A percentile compares a stretch with the other conserved stretches of the same genome.
phyloP scores from a whole-genome alignment of 495 filamentous ascomycete genomes.

The Acidiella bohemica region DNA sequence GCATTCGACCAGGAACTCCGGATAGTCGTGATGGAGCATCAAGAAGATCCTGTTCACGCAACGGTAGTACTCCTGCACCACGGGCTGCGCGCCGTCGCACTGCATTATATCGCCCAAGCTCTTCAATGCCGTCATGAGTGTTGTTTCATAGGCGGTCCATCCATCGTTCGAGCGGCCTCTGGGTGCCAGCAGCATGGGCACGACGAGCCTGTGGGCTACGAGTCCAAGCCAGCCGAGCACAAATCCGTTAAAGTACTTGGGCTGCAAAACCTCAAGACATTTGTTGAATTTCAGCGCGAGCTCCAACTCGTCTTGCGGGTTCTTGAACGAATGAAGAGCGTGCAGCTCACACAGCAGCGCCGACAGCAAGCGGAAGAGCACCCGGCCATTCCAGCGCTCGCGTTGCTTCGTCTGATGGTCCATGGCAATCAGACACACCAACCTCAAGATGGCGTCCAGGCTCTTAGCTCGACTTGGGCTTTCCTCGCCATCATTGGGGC shows the following conservation, averaged over 20 bases:
- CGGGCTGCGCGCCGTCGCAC: constrained; percentile 45
- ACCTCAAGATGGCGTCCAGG: constrained; percentile 58
- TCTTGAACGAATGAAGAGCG: not conserved
- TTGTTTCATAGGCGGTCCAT: constrained; percentile 60
- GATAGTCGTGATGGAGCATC: constrained; percentile 84
- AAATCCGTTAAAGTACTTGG: constrained; percentile 65
- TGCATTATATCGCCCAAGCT: constrained; percentile 66
- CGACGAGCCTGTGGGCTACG: constrained; percentile 71
- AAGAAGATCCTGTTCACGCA: constrained; percentile 69
- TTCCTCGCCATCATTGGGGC: constrained; percentile 40
- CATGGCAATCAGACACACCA: constrained; percentile 69
- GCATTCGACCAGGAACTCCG: constrained; percentile 80
- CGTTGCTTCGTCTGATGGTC: constrained; percentile 70
- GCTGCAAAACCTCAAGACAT: constrained; percentile 62
- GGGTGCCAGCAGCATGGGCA: constrained; percentile 64
- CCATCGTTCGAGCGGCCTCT: constrained; percentile 44
- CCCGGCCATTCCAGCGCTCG: constrained; percentile 71
- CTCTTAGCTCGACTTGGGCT: constrained; percentile 48
- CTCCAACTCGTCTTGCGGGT: constrained; percentile 6
- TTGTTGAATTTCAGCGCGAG: constrained; percentile 43
- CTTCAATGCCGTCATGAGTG: constrained; percentile 59
- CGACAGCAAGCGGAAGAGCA: constrained; percentile 86
- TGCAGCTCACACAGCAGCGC: constrained; percentile 60
- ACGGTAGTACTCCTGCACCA: constrained; percentile 72
- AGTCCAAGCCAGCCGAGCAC: constrained; percentile 72